Evolutionary conservation across 2,329 filamentous ascomycete species (phyloP).

Genomic region (Amesomyces nigricolor): DNA sequence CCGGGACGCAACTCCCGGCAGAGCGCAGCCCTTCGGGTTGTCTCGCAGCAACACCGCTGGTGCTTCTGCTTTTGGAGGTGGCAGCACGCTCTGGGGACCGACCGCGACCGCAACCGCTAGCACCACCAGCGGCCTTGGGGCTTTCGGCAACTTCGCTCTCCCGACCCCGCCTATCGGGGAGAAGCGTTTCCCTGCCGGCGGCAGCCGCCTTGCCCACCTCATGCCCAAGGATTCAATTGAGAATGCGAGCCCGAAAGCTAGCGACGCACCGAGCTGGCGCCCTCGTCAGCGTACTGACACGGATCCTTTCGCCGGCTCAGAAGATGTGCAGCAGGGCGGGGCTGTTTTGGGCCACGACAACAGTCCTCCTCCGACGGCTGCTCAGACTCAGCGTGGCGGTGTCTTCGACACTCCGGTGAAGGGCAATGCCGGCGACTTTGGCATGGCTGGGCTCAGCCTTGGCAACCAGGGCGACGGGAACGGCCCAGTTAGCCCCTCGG

Average conservation of each 20-base stretch:
- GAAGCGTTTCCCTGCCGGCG: slow-evolving; percentile 69
- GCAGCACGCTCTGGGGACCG: slow-evolving; percentile 43
- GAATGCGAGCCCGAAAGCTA: slow-evolving; percentile 48
- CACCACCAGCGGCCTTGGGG: slow-evolving; percentile 51
- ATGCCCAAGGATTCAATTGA: slow-evolving; percentile 74
- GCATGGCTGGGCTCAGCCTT: slow-evolving; percentile 55
- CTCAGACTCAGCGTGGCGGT: slow-evolving; percentile 33
- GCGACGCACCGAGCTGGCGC: slow-evolving; percentile 51
- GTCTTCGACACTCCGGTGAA: slow-evolving; percentile 51
- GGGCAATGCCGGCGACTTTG: slow-evolving; percentile 52
- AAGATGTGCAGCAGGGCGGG: slow-evolving; percentile 59
- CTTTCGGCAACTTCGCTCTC: slow-evolving; percentile 87
- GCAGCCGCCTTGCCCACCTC: slow-evolving; percentile 80
- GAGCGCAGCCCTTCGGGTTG: slow-evolving; percentile 40
- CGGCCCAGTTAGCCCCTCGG: slow-evolving; percentile 81
- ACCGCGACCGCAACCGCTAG: slow-evolving; percentile 56
- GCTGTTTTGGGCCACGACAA: slow-evolving; percentile 71
- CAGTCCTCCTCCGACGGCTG: slow-evolving; percentile 40
- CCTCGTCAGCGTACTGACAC: slow-evolving; percentile 63
- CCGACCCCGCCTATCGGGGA: slow-evolving; percentile 52
- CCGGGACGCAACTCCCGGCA: slow-evolving; percentile 30
- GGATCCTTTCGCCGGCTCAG: slow-evolving; percentile 57
- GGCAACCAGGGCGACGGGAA: slow-evolving; percentile 54
- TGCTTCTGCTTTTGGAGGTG: slow-evolving; percentile 39
- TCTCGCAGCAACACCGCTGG: slow-evolving; percentile 51